phyloP scores from a whole-genome alignment of 495 filamentous ascomycete genomes.

The Penicillium steckii region DNA sequence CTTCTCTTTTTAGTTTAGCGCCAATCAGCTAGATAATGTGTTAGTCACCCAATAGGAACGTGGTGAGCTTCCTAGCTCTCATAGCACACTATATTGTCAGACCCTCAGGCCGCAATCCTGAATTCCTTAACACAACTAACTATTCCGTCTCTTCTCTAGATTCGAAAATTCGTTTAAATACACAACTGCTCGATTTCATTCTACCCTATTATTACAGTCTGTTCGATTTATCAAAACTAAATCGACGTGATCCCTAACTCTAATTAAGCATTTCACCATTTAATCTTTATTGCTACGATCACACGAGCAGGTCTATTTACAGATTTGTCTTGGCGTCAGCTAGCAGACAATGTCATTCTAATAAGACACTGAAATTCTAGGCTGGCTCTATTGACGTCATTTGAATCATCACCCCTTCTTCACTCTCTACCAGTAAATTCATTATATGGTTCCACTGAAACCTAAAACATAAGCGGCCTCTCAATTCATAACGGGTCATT shows the following conservation, averaged over 20 bases:
- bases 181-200: not conserved
- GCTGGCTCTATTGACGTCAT: not conserved
- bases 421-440: not conserved
- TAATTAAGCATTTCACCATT: not conserved
- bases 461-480: not conserved
- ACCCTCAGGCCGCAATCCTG: not conserved
- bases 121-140: not conserved
- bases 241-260: not conserved
- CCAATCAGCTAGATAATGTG: too few relatives aligned
- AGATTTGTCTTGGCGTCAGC: not conserved
- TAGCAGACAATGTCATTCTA: not conserved
- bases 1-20: too few relatives aligned
- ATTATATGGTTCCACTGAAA: not conserved
- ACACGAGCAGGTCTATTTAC: not conserved
- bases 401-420: not conserved
- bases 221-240: not conserved
- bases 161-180: not conserved
- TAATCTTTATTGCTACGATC: not conserved
- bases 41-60: not conserved
- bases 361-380: not conserved
- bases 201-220: not conserved
- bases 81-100: not conserved
- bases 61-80: not conserved
- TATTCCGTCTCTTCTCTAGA: not conserved
- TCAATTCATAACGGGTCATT: not conserved